Evolutionary conservation across 208 protist species (phyloP).

Genomic region (Trypanosoma vivax): DNA sequence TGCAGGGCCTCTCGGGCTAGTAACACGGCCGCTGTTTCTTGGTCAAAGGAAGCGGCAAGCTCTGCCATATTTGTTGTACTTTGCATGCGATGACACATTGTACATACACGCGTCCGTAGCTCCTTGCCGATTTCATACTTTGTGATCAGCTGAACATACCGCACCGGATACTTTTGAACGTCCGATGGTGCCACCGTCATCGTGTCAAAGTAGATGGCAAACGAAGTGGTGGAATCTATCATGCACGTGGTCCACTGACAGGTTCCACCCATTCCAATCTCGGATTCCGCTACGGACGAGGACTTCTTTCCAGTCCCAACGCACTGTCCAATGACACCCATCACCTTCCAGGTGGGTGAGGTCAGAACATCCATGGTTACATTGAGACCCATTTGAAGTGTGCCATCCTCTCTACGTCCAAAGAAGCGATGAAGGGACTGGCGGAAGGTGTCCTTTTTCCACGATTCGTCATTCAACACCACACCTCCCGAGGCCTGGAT

Average conservation of each 20-base stretch:
- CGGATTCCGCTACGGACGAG: slow-evolving; percentile 69
- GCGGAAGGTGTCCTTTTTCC: slow-evolving; percentile 93
- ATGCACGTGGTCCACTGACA: slow-evolving; percentile 95
- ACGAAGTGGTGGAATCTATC: slow-evolving; percentile 89
- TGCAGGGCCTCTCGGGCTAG: slow-evolving; percentile 95
- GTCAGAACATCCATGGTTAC: slow-evolving; percentile 95
- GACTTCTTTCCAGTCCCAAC: slow-evolving; percentile 91
- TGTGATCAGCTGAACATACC: slow-evolving; percentile 94
- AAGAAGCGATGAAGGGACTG: slow-evolving; percentile 91
- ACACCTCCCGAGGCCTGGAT: slow-evolving; percentile 91
- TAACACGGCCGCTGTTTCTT: slow-evolving; percentile 96
- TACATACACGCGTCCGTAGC: slow-evolving; percentile 85
- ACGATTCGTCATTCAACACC: slow-evolving; percentile 95
- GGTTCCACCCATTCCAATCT: slow-evolving; percentile 96
- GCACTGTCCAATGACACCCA: slow-evolving; percentile 90
- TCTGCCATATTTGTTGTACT: slow-evolving; percentile 52
- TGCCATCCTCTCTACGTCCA: slow-evolving; percentile 65
- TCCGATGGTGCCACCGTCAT: slow-evolving; percentile 29
- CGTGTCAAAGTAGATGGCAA: slow-evolving; percentile 98
- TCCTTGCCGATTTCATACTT: slow-evolving; percentile 91
- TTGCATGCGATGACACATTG: slow-evolving; percentile 48
- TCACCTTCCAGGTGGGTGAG: slow-evolving; percentile 93
- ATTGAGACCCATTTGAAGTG: slow-evolving; percentile 92
- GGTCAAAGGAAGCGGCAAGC: slow-evolving; percentile 92
- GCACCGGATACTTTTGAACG: slow-evolving; percentile 25